These are phyloP conservation scores for Fusarium tuaranense DNA, from an alignment of 2,329 filamentous ascomycete species.

Conservation along the genomic window DNA sequence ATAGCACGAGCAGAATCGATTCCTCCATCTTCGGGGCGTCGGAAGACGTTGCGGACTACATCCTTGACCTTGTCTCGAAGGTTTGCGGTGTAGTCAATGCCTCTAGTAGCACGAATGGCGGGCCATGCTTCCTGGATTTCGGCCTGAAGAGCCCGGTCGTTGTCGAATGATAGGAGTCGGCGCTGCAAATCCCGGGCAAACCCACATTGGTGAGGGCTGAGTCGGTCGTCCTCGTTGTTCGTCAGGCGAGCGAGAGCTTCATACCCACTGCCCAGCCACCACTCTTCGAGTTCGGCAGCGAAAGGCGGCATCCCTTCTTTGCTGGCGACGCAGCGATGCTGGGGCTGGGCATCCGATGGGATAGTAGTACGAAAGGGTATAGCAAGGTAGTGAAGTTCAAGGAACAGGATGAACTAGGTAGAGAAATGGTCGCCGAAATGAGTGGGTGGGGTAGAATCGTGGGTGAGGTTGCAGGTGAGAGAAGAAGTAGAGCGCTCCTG, in stretches of 20 bases:
- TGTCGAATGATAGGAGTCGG: slow-evolving; percentile 49
- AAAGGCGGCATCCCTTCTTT: slow-evolving; percentile 45
- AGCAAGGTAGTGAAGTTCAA: background rate
- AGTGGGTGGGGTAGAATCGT: background rate
- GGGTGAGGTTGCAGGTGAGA: background rate
- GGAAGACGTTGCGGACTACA: slow-evolving; percentile 44
- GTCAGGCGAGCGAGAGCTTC: slow-evolving; percentile 44
- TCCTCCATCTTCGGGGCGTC: slow-evolving; percentile 41
- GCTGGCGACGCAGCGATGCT: background rate
- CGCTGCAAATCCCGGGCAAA: slow-evolving; percentile 48
- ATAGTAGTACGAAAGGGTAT: background rate
- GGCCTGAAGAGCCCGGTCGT: slow-evolving; percentile 34
- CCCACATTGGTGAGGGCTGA: slow-evolving; percentile 45
- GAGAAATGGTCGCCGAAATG: slow-evolving; percentile 1
- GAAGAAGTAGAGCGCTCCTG: background rate
- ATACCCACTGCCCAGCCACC: slow-evolving; percentile 48
- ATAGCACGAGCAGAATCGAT: slow-evolving; percentile 43
- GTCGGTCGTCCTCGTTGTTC: slow-evolving; percentile 24
- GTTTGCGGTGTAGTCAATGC: slow-evolving; percentile 41
- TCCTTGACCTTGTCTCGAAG: slow-evolving; percentile 45
- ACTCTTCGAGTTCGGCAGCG: slow-evolving; percentile 48
- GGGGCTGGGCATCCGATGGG: background rate
- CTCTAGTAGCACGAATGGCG: slow-evolving; percentile 23
- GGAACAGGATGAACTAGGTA: background rate
- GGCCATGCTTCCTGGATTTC: slow-evolving; percentile 37